Evolutionary conservation across 352 stramenopile genomes (phyloP), one percentile per base, ranked within the genome.

Genomic region (Pythium aristosporum): DNA sequence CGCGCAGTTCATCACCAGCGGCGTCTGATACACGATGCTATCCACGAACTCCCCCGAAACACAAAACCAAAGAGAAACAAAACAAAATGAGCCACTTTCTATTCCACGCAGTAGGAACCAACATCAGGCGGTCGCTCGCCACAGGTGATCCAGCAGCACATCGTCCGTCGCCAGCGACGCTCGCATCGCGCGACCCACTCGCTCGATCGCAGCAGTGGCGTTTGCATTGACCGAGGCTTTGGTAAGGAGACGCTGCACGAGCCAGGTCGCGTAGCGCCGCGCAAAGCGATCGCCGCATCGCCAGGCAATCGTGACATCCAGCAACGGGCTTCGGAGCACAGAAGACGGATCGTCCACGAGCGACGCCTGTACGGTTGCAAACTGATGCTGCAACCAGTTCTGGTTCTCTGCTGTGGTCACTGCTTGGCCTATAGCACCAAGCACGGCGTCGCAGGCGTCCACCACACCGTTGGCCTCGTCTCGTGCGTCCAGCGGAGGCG

Each of bases 221-320:
- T 10, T 28, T 52, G 42, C 13, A 18, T 13, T 25, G 2, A 21
- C 2, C 8, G 13, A 16, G 10, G 11, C 12, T 1, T 25, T 50
- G 42, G 13, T 9, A 2, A 42, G 39, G 18, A 70, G 36, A 11
- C 48, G 55, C 21, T 70, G 39, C 2, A 70, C 39, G 5, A 63
- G 25, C 81, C 81, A 90, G 16, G 74, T 63, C 23, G 77, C 69
- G 63, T 85, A 90, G 9, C 79, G 75, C 47, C 73, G 53, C 21
- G 79, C 74, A 61, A 76, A 87, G 51, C 69, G 63, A 41, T 69
- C 75, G 18, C 54, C 61, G 56, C 72, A 75, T 21, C 53, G 60
- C 79, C 81, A 91, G 30, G 74, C 70, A 28, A 60, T 64, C 32
- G 76, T 68, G 18, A 87, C 65, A 34, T 91, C 81, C 15, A 63